Percentiles rank a stretch among this genome's conserved stretches.
phyloP scores from a whole-genome alignment of 2,329 filamentous ascomycete species.

The Peltaster fructicola region DNA sequence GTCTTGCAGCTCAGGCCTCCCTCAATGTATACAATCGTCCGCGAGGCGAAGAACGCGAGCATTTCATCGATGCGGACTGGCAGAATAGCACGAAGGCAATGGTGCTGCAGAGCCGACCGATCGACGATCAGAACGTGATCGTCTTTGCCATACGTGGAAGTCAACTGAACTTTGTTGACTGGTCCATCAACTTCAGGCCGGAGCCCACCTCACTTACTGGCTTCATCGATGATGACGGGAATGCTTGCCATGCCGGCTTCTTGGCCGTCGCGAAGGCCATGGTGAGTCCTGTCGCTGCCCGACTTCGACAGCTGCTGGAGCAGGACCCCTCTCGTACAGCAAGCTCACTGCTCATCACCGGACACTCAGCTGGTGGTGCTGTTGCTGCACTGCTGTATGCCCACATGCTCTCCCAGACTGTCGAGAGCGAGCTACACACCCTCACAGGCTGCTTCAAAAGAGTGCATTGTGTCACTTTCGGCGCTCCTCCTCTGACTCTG shows the following conservation, averaged over 20 bases:
- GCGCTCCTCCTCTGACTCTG: slow-evolving; percentile 61
- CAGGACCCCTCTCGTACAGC: slow-evolving; percentile 50
- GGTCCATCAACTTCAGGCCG: slow-evolving; percentile 64
- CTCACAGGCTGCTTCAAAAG: slow-evolving; percentile 56
- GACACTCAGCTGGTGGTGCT: slow-evolving; percentile 73
- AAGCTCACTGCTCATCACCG: slow-evolving; percentile 64
- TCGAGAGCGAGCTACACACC: slow-evolving; percentile 49
- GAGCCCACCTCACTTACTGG: slow-evolving; percentile 46
- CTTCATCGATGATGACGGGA: slow-evolving; percentile 62
- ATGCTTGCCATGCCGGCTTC: slow-evolving; percentile 68
- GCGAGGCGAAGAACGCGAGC: slow-evolving; percentile 42
- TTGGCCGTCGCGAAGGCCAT: slow-evolving; percentile 58
- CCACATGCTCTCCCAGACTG: slow-evolving; percentile 54
- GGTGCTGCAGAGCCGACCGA: slow-evolving; percentile 63
- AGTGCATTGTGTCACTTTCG: slow-evolving; percentile 72
- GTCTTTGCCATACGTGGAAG: slow-evolving; percentile 73
- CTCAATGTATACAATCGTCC: slow-evolving; percentile 55
- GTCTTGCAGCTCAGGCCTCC: slow-evolving; percentile 62
- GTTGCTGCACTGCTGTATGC: slow-evolving; percentile 63
- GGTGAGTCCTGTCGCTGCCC: slow-evolving; percentile 52
- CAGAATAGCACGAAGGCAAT: slow-evolving; percentile 64
- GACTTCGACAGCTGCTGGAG: slow-evolving; percentile 50
- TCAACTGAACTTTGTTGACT: slow-evolving; percentile 58
- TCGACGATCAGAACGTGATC: slow-evolving; percentile 61
- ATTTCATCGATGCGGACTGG: slow-evolving; percentile 56